A percentile compares a stretch with the other conserved stretches of the same genome.
phyloP scores from a whole-genome alignment of 371 early-diverging fungal species.

The Quaeritorhiza haematococci region DNA sequence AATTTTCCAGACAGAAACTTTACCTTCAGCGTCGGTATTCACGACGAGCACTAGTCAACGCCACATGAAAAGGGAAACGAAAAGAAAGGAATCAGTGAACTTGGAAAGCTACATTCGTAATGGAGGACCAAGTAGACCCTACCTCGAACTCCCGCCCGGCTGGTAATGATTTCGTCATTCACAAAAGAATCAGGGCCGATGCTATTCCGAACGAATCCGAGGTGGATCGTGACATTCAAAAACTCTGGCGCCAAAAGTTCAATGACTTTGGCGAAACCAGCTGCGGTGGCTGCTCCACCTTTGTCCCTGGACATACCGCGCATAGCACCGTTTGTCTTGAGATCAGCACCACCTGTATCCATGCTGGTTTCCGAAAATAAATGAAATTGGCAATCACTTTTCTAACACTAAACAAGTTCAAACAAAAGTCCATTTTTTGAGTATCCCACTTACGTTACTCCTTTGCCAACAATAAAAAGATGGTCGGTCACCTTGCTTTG shows the following conservation, averaged over 20 bases:
- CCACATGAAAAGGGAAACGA: neutral
- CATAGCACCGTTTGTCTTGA: constrained; percentile 81
- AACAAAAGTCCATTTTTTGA: no score
- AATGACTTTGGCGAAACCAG: constrained; percentile 74
- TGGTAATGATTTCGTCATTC: constrained; percentile 73
- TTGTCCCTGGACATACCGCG: constrained; percentile 90
- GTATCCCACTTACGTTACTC: constrained; percentile 85
- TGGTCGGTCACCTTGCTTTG: constrained; percentile 73
- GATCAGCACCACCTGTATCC: constrained; percentile 87
- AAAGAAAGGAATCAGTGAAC: constrained; percentile 3
- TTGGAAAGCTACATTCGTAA: neutral
- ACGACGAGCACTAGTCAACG: constrained; percentile 58
- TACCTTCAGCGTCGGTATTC: constrained; percentile 91
- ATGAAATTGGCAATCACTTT: no score
- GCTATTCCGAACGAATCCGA: constrained; percentile 78
- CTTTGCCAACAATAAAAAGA: constrained; percentile 84
- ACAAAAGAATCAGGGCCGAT: constrained; percentile 77
- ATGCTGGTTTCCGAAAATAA: no score
- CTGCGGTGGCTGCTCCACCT: constrained; percentile 82
- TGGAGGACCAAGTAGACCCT: neutral
- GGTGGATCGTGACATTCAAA: constrained; percentile 65
- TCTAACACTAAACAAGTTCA: no score
- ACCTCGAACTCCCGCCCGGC: constrained; percentile 74
- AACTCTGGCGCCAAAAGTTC: constrained; percentile 56
- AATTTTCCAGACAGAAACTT: no score